Base-by-base conservation (phyloP, 23 red algal species). In the Cyanidioschyzon merolae region DNA sequence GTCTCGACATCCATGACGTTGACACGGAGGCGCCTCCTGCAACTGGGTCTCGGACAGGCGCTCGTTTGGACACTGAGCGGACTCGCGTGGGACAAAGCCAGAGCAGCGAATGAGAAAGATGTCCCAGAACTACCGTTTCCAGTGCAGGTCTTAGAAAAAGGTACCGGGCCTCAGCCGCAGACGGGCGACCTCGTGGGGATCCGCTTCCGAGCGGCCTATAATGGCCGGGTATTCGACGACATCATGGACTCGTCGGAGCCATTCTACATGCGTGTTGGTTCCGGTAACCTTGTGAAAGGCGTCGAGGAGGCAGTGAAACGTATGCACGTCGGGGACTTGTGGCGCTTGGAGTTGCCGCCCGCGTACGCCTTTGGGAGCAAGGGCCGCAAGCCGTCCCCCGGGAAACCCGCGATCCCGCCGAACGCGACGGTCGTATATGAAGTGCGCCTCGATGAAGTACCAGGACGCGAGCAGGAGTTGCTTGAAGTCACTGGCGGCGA, bases 141-240 rank as follows among this genome's bases (percentile, higher is more conserved):
- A 35, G 63, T 71, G 16, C n/a, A 71, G 29, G n/a, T 3, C 2
- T 12, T 71, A 32, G 12, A 35, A 12, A 35, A 71, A 34, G 80
- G 88, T 0, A 79, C 26, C 0, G 83, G 89, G 3, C 77, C 80
- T 37, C 24, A 83, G 30, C 36, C 80, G 0, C 37, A 38, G 34
- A 39, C 87, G 1, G 88, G 90, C 15, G 94, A 98, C 76, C 84
- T 98, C 21, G 88, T 98, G 34, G 88, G 84, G 2, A 89, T 98
- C 34, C 85, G 94, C 24, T 98, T 98, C 74, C 83, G 84, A 15
- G 94, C 77, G 32, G 37, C 50, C 34, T 91, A 87, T 76, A 88
- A 88, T 79, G 94, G 82, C 34, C 83, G 85, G 31, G 92, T 90
- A 1, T 96, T 96, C 57, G 88, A 98, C 58, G 89, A 98, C 71